Evolutionary conservation across 108 stramenopile genomes (phyloP), one percentile per base, ranked within the genome.

Genomic region (Pseudonitzschia pungens): DNA sequence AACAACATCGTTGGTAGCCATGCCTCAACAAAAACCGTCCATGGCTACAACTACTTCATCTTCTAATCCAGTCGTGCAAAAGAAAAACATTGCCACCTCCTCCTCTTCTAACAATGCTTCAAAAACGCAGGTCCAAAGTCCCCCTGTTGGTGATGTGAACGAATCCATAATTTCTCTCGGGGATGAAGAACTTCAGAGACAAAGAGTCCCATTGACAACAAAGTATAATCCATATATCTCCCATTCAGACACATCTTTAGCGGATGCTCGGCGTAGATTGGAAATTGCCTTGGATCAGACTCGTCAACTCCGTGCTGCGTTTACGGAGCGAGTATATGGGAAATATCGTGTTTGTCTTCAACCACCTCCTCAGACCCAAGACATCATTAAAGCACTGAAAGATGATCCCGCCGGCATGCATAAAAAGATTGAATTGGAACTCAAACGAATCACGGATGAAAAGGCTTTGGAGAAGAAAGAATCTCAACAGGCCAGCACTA

Each of bases 251-350:
- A 88, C 85, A 18, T 82, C 74, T 43, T 77, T 93, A 24, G 44
- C 69, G 48, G 82, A 85, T 45, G 92, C 90, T 16, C 78, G 92
- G 29, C 41, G 76, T 18, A 81, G 92, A 48, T 75, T 94, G 55
- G 81, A 76, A 48, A 83, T 68, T 28, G 88, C 90, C 33, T 55
- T 91, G 54, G 86, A 89, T 54, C 92, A 94, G 59, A 91, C 90
- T 21, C 81, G 86, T 24, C 60, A 77, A 43, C 72, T 94, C 9
- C 78, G 92, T 44, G 74, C 74, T 42, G 76, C 87, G 18, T 94
- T 91, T 65, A 90, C 90, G 50, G 81, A 90, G 31, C 89, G 87
- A 56, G 87, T 89, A 4, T 91, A 90, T 58, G 83, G 87, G 48
- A 87, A 88, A 69, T 94, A 90, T 70, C 68, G 81, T 18, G 83